Base-by-base conservation (phyloP, 2,329 filamentous ascomycete genomes). In the Coniochaeta ligniaria region DNA sequence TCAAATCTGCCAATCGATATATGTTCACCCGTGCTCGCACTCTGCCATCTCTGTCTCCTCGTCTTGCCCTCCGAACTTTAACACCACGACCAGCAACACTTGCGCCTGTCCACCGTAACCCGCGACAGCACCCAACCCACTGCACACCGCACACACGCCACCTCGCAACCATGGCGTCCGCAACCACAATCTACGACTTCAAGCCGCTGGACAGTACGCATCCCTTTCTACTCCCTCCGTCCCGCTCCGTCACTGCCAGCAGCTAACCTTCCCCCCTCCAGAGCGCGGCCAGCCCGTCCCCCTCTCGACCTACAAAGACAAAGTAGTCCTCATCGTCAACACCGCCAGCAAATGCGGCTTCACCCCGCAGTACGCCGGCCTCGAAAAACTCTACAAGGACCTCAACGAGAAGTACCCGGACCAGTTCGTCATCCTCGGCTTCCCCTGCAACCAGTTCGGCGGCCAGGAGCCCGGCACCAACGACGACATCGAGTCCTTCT, bases 331-430 rank as follows among this genome's bases (percentile, higher is more conserved):
- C 63, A 83, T 96, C 70, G 92, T 99, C 79, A 99, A 99, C 86
- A 97, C 94, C 1, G 95, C 95, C 68, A 96, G 91, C 75, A 97
- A 98, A 81, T 99, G 95, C 82, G 94, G 95, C 75, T 98, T 98
- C 85, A 98, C 95, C 2, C 92, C 92, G 14, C 95, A 99, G 78
- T 97, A 95, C 77, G 87, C 85, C 64, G 91, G 90, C 35, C 90
- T 99, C 58, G 93, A 99, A 80, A 88, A 85, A 71, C 85, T 99
- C 65, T 96, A 96, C 85, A 90, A 96, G 75, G 77, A 80, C 61
- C 70, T 97, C 72, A 86, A 85, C 68, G 80, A 80, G 66, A 81
- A 85, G 70, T 80, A 96, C 80, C 83, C 75, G 35, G 86, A 91
- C 66, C 83, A 92, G 71, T 95, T 99, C 74, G 82, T 86, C 70